Conservation (phyloP, 2,329 filamentous ascomycete genomes). For the Curvularia sp. region DNA sequence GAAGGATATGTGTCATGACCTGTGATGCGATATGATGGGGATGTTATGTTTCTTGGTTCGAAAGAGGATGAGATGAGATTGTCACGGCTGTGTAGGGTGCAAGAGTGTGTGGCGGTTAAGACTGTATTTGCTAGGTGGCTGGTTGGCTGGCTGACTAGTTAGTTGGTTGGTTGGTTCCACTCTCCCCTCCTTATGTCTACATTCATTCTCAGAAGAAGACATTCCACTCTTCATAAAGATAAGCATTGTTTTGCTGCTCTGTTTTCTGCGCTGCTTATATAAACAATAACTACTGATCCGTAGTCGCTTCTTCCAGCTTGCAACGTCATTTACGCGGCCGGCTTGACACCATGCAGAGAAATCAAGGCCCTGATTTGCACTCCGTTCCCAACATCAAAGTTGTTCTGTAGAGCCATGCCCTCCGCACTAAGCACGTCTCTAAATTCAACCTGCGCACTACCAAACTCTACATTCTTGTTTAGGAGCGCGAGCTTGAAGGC, state of each 20-base stretch:
- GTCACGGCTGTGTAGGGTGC: no score
- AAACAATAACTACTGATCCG: background rate
- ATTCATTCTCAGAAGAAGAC: background rate
- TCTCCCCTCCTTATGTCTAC: background rate
- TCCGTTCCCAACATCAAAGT: slow-evolving; percentile 39
- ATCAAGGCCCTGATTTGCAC: slow-evolving; percentile 36
- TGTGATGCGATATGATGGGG: no score
- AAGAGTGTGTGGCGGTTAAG: no score
- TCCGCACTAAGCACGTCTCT: slow-evolving; percentile 35
- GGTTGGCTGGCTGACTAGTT: no score
- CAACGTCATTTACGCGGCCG: slow-evolving; percentile 16
- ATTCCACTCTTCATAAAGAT: background rate
- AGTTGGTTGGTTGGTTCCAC: background rate
- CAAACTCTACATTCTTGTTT: slow-evolving; percentile 40
- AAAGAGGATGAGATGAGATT: no score
- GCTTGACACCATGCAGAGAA: slow-evolving; percentile 33
- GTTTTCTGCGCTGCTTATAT: background rate
- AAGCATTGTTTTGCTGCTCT: background rate
- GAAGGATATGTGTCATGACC: no score
- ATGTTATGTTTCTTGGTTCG: no score
- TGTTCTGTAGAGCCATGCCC: slow-evolving; percentile 29
- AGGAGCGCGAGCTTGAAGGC: slow-evolving; percentile 39
- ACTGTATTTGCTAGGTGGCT: no score
- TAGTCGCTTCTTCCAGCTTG: background rate
- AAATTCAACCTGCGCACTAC: slow-evolving; percentile 37